A percentile compares a stretch with the other conserved stretches of the same genome.
These are phyloP conservation scores for Diplosphaera chodatii DNA, from an alignment of 139 green algal genomes.

Conservation along the genomic window DNA sequence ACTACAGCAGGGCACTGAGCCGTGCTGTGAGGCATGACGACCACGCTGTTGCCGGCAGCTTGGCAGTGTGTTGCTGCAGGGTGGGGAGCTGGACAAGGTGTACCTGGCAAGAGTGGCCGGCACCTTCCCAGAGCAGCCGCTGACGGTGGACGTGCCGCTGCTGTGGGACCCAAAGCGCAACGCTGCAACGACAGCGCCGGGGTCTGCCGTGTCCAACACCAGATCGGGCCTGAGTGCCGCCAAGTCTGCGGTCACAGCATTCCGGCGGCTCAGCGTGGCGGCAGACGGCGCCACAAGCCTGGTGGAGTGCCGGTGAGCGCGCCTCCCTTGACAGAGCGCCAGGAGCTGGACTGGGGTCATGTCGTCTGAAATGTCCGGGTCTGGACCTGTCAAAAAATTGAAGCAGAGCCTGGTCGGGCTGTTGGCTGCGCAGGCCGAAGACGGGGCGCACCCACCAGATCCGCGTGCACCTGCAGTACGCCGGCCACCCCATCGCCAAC, in stretches of 20 bases:
- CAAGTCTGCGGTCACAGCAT: slow-evolving; percentile 38
- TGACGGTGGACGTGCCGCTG: slow-evolving; percentile 38
- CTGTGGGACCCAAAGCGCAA: slow-evolving; percentile 53
- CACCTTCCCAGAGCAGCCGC: slow-evolving; percentile 42
- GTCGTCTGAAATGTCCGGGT: no score
- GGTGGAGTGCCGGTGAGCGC: slow-evolving; percentile 47
- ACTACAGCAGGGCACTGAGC: no score
- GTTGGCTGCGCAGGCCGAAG: slow-evolving; percentile 14
- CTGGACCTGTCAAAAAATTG: no score
- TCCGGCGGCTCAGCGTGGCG: slow-evolving; percentile 37
- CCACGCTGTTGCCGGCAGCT: background rate
- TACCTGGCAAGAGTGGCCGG: slow-evolving; percentile 81
- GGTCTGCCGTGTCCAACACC: background rate
- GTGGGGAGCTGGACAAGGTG: slow-evolving; percentile 57
- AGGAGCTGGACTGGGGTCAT: no score
- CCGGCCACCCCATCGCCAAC: slow-evolving; percentile 73
- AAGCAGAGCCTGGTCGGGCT: background rate
- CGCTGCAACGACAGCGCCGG: slow-evolving; percentile 13
- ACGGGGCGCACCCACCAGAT: slow-evolving; percentile 75
- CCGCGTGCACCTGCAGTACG: slow-evolving; percentile 54
- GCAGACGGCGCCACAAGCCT: slow-evolving; percentile 55
- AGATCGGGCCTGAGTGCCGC: background rate
- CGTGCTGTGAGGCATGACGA: no score
- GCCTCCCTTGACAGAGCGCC: no score
- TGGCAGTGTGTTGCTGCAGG: slow-evolving; percentile 7